These are phyloP conservation scores for Cercospora beticola DNA, from an alignment of 2,329 filamentous ascomycete species.

Conservation along the genomic window DNA sequence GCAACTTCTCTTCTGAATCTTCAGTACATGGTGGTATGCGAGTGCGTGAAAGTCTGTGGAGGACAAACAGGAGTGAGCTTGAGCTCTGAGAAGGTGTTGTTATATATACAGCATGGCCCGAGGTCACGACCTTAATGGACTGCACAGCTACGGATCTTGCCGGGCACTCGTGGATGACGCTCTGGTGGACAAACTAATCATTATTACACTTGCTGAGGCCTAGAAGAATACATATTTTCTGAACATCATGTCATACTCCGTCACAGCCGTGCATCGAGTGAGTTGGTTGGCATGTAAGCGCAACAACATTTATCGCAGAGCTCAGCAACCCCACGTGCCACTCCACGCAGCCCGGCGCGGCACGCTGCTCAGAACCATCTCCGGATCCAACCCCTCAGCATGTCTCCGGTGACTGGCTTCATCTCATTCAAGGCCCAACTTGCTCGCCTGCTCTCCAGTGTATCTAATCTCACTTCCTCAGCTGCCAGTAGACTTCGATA, in stretches of 20 bases:
- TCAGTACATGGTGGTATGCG: not conserved
- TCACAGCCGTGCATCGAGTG: not conserved
- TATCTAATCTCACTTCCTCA: constrained; percentile 26
- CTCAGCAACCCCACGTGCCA: not conserved
- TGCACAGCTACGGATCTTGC: not conserved
- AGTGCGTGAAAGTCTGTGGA: not conserved
- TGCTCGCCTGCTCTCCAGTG: constrained; percentile 32
- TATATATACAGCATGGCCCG: not conserved
- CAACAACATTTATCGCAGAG: not conserved
- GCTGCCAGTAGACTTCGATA: constrained; percentile 18
- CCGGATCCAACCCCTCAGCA: constrained; percentile 27
- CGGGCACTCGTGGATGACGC: not conserved
- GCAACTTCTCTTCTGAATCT: not conserved
- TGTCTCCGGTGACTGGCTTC: constrained; percentile 18
- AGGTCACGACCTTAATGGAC: constrained; percentile 13
- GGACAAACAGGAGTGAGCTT: not conserved
- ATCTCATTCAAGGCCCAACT: constrained; percentile 33
- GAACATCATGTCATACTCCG: not conserved
- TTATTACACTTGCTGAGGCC: not conserved
- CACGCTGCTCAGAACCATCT: constrained; percentile 16
- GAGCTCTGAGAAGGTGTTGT: not conserved
- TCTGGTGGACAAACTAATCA: not conserved
- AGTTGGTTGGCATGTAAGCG: not conserved
- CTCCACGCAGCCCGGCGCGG: not conserved
- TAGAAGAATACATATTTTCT: not conserved